Conservation (phyloP, 75 land plant species). For the Selaginella moellendorffii region DNA sequence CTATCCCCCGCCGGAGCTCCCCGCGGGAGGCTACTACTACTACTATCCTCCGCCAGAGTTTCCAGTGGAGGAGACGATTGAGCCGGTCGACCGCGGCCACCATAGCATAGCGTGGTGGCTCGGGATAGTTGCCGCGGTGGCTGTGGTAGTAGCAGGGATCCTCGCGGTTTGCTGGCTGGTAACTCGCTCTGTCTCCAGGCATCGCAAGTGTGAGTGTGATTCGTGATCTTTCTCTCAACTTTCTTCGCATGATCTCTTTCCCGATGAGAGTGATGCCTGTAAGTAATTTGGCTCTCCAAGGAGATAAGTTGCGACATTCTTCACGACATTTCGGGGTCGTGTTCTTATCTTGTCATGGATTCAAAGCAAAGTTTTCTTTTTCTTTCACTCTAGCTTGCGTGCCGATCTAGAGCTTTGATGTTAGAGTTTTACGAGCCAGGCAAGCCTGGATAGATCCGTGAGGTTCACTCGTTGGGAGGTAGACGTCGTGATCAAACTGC, state of each 20-base stretch:
- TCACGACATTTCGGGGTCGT: too few species aligned
- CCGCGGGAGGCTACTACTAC: neutral
- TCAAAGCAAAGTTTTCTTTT: neutral
- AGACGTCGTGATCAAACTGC: conserved; percentile 94
- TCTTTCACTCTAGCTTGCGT: neutral
- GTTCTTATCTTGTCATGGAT: neutral
- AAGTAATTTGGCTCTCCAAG: too few species aligned
- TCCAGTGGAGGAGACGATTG: too few species aligned
- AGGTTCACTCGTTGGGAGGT: neutral
- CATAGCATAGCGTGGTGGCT: neutral
- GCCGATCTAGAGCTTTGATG: neutral
- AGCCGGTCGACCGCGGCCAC: neutral
- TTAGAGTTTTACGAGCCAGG: neutral
- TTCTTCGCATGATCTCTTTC: neutral
- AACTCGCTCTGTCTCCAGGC: neutral
- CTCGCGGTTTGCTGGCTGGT: neutral
- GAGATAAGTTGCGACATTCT: too few species aligned
- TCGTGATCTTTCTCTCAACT: neutral
- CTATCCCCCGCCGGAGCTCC: neutral
- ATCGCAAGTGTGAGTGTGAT: neutral
- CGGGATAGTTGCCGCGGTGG: neutral
- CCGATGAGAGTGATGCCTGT: too few species aligned
- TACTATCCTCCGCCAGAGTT: neutral
- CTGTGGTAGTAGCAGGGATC: neutral
- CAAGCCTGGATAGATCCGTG: neutral